These are phyloP conservation scores for Cladosporium oxysporum DNA, from an alignment of 2,329 filamentous ascomycete species.

Conservation along the genomic window DNA sequence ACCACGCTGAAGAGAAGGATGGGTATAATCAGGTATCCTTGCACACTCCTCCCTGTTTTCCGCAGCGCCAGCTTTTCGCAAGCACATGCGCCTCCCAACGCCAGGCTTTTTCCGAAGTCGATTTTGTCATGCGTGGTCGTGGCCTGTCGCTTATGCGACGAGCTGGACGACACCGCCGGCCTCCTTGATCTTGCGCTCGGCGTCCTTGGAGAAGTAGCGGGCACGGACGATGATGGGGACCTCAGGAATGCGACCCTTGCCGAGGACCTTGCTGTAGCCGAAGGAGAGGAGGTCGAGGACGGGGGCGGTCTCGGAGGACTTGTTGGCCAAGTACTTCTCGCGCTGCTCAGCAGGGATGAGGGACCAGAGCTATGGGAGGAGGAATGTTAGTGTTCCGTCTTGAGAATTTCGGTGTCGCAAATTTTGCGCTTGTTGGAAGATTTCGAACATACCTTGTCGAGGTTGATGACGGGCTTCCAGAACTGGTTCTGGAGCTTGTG, in stretches of 20 bases:
- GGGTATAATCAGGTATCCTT: conserved; percentile 20
- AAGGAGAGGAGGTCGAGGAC: conserved; percentile 96
- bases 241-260: conserved; percentile 93
- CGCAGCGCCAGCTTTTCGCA: conserved; percentile 15
- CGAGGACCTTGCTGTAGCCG: conserved; percentile 98
- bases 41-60: conserved; percentile 20
- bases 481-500: conserved; percentile 94
- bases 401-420: background rate
- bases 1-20: conserved; percentile 48
- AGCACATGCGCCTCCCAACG: conserved; percentile 18
- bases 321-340: conserved; percentile 83
- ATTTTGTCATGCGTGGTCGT: conserved; percentile 11
- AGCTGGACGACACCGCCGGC: conserved; percentile 95
- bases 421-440: background rate
- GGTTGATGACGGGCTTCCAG: conserved; percentile 99
- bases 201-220: conserved; percentile 91
- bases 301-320: conserved; percentile 89
- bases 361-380: conserved; percentile 73
- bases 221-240: conserved; percentile 93
- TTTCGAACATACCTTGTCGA: conserved; percentile 77
- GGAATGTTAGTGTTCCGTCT: conserved; percentile 5
- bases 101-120: conserved; percentile 10
- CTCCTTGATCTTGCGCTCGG: conserved; percentile 98
- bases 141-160: conserved; percentile 68
- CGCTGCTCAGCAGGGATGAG: conserved; percentile 92